Percentiles rank a stretch among this genome's conserved stretches.
These are phyloP conservation scores for Arthrobotrys pseudoclavata DNA, from an alignment of 2,329 filamentous ascomycete species.

Conservation along the genomic window DNA sequence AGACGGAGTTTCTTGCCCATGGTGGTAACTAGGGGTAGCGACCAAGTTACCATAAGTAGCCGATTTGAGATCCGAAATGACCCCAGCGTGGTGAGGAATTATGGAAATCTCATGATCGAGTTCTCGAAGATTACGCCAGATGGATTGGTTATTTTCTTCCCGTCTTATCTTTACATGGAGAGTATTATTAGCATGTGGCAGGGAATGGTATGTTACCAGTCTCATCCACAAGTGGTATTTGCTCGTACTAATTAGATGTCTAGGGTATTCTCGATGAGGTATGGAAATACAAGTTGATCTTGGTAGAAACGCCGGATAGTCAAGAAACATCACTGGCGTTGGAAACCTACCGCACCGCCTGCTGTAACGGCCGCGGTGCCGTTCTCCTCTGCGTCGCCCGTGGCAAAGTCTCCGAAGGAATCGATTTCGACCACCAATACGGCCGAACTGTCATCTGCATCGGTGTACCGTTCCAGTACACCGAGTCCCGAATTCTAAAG, in stretches of 20 bases:
- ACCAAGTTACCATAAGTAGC: slow-evolving; percentile 92
- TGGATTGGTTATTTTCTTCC: slow-evolving; percentile 99
- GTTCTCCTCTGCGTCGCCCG: slow-evolving; percentile 94
- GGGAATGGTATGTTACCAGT: slow-evolving; percentile 74
- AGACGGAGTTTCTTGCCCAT: slow-evolving; percentile 95
- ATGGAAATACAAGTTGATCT: slow-evolving; percentile 98
- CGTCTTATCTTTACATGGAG: slow-evolving; percentile 99
- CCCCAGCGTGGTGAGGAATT: slow-evolving; percentile 95
- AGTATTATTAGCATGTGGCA: slow-evolving; percentile 99
- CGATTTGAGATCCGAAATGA: slow-evolving; percentile 96
- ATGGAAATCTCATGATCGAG: slow-evolving; percentile 91
- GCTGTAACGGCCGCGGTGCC: slow-evolving; percentile 94
- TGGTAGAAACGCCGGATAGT: slow-evolving; percentile 96
- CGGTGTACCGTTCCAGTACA: slow-evolving; percentile 98
- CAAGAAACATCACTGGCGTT: slow-evolving; percentile 96
- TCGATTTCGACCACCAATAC: slow-evolving; percentile 99
- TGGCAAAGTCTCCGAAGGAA: slow-evolving; percentile 96
- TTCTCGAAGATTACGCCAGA: slow-evolving; percentile 97
- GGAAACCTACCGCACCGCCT: slow-evolving; percentile 96
- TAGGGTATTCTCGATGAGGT: slow-evolving; percentile 90
- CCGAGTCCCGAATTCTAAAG: slow-evolving; percentile 95
- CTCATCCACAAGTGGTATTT: neutral
- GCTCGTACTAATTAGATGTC: neutral
- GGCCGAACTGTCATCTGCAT: slow-evolving; percentile 96
- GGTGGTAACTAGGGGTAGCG: slow-evolving; percentile 95